These are phyloP conservation scores for Hanseniaspora hatyaiensis DNA, from an alignment of 805 yeast species.

Conservation along the genomic window DNA sequence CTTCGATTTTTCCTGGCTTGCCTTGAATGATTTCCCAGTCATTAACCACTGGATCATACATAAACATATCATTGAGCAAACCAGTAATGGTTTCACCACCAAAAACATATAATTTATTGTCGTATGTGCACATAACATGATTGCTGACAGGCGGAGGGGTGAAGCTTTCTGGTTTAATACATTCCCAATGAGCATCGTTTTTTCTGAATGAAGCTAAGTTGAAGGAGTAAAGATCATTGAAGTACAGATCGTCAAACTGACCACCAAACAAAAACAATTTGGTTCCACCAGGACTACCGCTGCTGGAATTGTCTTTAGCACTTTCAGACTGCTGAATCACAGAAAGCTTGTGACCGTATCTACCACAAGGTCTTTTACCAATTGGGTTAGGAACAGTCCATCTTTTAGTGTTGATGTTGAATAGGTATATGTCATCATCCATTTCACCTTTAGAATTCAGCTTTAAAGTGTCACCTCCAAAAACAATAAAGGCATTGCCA, in stretches of 20 bases:
- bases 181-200: constrained; percentile 76
- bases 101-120: constrained; percentile 68
- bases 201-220: constrained; percentile 78
- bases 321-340: constrained; percentile 39
- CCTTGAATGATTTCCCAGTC: constrained; percentile 64
- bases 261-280: constrained; percentile 85
- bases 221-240: constrained; percentile 74
- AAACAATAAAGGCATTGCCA: constrained; percentile 88
- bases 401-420: constrained; percentile 63
- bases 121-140: constrained; percentile 76
- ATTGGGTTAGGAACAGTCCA: constrained; percentile 70
- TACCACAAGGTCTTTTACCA: constrained; percentile 73
- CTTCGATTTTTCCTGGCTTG: constrained; percentile 39
- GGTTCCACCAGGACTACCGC: constrained; percentile 42
- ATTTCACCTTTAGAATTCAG: constrained; percentile 67
- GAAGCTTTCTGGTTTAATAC: constrained; percentile 42
- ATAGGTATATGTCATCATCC: constrained; percentile 81
- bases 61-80: constrained; percentile 65
- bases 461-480: constrained; percentile 89
- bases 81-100: constrained; percentile 80
- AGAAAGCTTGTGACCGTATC: constrained; percentile 87
- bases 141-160: constrained; percentile 70
- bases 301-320: background rate
- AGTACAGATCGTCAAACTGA: constrained; percentile 70
- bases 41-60: constrained; percentile 56